Conservation (phyloP, 2,329 filamentous ascomycete genomes). For the Fusarium succisae region DNA sequence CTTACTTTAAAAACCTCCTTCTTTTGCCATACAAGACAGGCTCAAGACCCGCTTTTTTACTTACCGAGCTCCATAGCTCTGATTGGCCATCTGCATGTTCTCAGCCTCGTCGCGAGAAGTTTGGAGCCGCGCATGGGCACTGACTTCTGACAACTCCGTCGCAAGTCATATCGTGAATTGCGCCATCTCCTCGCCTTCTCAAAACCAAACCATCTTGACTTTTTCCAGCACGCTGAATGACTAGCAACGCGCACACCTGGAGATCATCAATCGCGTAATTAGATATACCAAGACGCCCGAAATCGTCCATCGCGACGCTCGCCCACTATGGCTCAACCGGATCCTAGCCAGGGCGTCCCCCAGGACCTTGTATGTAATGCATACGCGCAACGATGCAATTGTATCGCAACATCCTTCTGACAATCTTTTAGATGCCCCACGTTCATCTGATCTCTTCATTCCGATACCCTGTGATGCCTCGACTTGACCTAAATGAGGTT, state of each 20-base stretch:
- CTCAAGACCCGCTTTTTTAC: constrained; percentile 33
- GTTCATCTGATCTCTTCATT: constrained; percentile 89
- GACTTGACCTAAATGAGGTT: constrained; percentile 78
- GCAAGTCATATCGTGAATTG: constrained; percentile 27
- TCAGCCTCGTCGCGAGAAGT: constrained; percentile 52
- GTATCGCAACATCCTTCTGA: constrained; percentile 30
- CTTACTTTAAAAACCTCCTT: neutral
- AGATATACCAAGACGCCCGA: constrained; percentile 20
- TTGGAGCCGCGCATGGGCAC: constrained; percentile 45
- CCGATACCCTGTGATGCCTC: constrained; percentile 78
- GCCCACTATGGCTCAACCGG: constrained; percentile 52
- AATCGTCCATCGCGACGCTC: constrained; percentile 34
- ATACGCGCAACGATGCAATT: neutral
- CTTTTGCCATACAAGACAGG: neutral
- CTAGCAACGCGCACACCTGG: neutral
- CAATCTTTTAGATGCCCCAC: constrained; percentile 74
- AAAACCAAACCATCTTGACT: constrained; percentile 3
- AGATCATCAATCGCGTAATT: constrained; percentile 29
- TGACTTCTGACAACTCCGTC: constrained; percentile 38
- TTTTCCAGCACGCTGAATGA: neutral
- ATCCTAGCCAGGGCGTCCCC: constrained; percentile 55
- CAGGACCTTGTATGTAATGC: constrained; percentile 52
- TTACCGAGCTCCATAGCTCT: neutral
- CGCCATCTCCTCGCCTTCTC: constrained; percentile 31
- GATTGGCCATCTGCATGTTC: constrained; percentile 40